These are phyloP conservation scores for Aspergillus awamori DNA, from an alignment of 2,329 filamentous ascomycete species.

Conservation along the genomic window DNA sequence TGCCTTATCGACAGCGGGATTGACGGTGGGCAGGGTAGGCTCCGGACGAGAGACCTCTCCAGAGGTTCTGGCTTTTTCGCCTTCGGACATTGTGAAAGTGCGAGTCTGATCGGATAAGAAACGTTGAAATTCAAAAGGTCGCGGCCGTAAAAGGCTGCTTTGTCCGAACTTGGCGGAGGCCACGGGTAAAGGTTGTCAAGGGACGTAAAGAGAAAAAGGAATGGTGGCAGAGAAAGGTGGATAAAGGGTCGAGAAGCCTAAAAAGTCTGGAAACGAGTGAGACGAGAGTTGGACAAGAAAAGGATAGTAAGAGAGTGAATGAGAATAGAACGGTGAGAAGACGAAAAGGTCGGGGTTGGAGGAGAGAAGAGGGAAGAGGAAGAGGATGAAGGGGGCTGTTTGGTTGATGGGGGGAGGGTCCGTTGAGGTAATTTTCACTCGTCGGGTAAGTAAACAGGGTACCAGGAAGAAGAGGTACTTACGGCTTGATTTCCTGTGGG, in stretches of 20 bases:
- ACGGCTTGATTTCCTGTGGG: neutral
- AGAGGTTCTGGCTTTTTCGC: constrained; percentile 82
- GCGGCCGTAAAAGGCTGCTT: constrained; percentile 47
- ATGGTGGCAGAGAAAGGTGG: constrained; percentile 6
- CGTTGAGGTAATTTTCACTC: constrained; percentile 6
- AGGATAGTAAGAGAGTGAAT: constrained; percentile 23
- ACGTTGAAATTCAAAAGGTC: constrained; percentile 52
- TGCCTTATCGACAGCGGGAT: constrained; percentile 72
- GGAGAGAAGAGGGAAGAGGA: constrained; percentile 30
- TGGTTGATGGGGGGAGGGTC: constrained; percentile 19
- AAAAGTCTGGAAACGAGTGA: constrained; percentile 28
- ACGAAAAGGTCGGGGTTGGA: constrained; percentile 23
- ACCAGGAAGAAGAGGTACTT: neutral
- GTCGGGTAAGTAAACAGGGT: constrained; percentile 5
- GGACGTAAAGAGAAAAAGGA: constrained; percentile 21
- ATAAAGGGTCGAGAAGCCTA: constrained; percentile 20
- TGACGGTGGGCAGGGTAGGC: constrained; percentile 74
- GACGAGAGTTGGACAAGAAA: constrained; percentile 29
- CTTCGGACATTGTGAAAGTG: constrained; percentile 59
- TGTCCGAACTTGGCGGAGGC: constrained; percentile 49
- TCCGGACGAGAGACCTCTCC: constrained; percentile 61
- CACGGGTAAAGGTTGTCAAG: constrained; percentile 37
- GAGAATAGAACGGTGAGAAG: constrained; percentile 26
- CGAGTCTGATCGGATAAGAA: constrained; percentile 49
- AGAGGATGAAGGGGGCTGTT: constrained; percentile 26